phyloP scores from a whole-genome alignment of 2,329 filamentous ascomycete species.

The Pestalotiopsis sp. region DNA sequence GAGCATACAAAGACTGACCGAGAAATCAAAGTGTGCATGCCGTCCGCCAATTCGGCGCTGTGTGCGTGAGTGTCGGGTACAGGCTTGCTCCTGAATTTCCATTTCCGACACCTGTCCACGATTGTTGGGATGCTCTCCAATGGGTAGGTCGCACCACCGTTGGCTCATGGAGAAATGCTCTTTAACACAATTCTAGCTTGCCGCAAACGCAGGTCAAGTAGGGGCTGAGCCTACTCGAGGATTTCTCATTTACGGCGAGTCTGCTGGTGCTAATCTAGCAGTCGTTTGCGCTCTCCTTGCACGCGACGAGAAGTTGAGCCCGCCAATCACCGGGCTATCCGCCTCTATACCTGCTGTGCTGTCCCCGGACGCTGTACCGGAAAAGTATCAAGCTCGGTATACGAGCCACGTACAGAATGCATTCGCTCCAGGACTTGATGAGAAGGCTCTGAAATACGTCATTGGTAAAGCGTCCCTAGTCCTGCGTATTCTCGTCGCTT shows the following conservation, averaged over 20 bases:
- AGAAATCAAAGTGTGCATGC: background rate
- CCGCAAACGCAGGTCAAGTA: background rate
- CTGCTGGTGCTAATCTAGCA: constrained; percentile 5
- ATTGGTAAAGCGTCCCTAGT: background rate
- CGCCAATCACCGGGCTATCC: constrained; percentile 1
- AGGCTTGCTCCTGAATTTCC: background rate
- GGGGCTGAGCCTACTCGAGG: background rate
- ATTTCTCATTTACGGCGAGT: background rate
- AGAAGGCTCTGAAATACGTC: background rate
- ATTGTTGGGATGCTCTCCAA: background rate
- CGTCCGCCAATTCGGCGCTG: background rate
- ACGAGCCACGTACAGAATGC: background rate
- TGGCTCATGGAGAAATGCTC: background rate
- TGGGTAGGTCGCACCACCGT: background rate
- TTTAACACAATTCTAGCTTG: background rate
- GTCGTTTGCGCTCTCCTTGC: background rate
- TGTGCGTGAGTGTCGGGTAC: background rate
- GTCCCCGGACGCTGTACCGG: background rate
- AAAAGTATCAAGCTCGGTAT: background rate
- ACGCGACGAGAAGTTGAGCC: background rate
- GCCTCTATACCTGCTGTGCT: background rate
- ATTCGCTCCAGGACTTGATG: background rate
- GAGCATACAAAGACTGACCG: background rate
- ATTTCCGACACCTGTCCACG: background rate
- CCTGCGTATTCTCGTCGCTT: too few species aligned